Base-by-base conservation (phyloP, 495 filamentous ascomycete genomes). In the Lichenothelia convexa region DNA sequence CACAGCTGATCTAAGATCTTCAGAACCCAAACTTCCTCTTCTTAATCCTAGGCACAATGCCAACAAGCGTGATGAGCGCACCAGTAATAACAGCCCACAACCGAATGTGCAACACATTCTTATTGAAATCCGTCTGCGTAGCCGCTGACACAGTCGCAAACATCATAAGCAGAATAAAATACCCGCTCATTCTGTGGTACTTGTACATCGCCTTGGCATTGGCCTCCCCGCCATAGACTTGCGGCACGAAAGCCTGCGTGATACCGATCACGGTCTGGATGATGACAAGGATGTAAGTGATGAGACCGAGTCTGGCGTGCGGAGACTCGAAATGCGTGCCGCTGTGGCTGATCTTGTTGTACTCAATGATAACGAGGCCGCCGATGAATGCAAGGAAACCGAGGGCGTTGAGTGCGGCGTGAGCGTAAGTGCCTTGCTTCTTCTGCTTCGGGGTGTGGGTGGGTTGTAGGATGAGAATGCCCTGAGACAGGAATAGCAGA, bases 121-220 rank as follows among this genome's bases (percentile, higher is more conserved):
- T 40, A 43, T 70, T 76, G 49, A 74, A 92, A 15, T 62, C 55
- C 24, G 84, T 91, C 63, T 77, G 64, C 30, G 71, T 81, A 5
- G 86, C 83, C 38, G 76, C 77, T 35, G 64, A 55, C 24, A 93
- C 65, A 8, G 84, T 87, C 20, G 68, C 71, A 45, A 89, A 58
- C 45, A 78, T 65, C 51, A 87, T 39, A 34, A 73, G 39, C 32
- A 92, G 49, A 42, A 85, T 55, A 23, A 71, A 44, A 55, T 95
- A 95, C 13, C 87, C 87, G n/a, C 60, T 62, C 38, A 63, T 56
- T 11, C 87, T 72, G 55, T 94, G 87, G 46, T 85, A 93, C 51
- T 92, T 93, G 60, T 85, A 95, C 21, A 89, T 43, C 23, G 56
- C 61, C 64, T 85, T 91, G 20, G 82, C 87, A 1, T 71, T 77